Evolutionary conservation across 805 yeast genomes (phyloP).

Genomic region (Barnettozyma californica): DNA sequence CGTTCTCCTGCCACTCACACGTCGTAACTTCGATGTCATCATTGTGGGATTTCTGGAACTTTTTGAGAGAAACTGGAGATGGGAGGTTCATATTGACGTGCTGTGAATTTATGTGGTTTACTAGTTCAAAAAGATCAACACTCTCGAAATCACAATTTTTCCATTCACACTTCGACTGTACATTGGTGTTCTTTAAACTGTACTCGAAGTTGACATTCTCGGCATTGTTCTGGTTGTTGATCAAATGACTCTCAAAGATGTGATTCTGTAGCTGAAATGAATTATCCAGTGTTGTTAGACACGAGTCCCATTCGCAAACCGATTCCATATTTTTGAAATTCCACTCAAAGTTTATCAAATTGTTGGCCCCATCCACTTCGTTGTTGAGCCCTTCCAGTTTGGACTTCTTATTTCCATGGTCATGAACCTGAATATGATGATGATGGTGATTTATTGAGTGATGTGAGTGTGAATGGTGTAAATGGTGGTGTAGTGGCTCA

Average conservation of each 20-base stretch:
- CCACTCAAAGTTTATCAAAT: conserved; percentile 23
- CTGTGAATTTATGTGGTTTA: conserved; percentile 50
- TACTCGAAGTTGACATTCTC: not conserved
- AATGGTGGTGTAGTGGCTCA: conserved; percentile 15
- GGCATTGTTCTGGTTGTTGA: conserved; percentile 23
- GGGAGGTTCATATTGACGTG: conserved; percentile 26
- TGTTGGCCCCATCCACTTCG: not conserved
- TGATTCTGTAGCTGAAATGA: conserved; percentile 44
- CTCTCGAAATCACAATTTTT: conserved; percentile 57
- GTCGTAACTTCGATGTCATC: conserved; percentile 12
- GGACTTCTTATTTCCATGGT: conserved; percentile 23
- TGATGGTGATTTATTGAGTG: conserved; percentile 32
- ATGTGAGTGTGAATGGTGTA: conserved; percentile 21
- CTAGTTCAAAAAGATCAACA: conserved; percentile 44
- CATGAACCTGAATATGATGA: conserved; percentile 33
- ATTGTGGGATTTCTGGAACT: not conserved
- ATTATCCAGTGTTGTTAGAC: conserved; percentile 39
- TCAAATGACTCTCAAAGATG: conserved; percentile 43
- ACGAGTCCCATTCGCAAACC: conserved; percentile 67
- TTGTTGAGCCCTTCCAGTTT: not conserved
- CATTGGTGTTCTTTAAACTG: conserved; percentile 7
- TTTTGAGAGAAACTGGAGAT: not conserved
- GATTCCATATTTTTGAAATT: conserved; percentile 35
- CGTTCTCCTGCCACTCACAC: conserved; percentile 21
- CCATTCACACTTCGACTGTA: conserved; percentile 59